phyloP scores from a whole-genome alignment of 352 stramenopile genomes.

The Globisporangium takayamanum region DNA sequence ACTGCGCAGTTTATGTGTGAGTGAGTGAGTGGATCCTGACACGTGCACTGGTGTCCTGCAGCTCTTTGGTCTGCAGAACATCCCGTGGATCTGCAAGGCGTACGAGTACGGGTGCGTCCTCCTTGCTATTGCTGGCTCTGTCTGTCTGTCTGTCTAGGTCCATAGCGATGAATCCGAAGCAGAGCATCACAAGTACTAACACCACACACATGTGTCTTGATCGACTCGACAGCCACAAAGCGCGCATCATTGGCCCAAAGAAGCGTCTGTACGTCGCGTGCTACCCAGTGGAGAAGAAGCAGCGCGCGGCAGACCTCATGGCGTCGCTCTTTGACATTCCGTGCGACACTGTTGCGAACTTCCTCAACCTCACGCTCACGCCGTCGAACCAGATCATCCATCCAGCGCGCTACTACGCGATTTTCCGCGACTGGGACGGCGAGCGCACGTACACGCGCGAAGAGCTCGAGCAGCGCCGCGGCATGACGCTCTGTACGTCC shows the following conservation, averaged over 20 bases:
- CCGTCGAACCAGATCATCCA: conserved; percentile 94
- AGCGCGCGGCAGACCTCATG: conserved; percentile 70
- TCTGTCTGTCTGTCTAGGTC: no score
- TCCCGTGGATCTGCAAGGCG: conserved; percentile 92
- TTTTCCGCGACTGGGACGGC: conserved; percentile 91
- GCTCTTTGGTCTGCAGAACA: conserved; percentile 92
- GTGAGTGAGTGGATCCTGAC: conserved; percentile 3
- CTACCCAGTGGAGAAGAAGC: conserved; percentile 85
- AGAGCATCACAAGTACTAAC: background rate
- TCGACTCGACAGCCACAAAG: conserved; percentile 54
- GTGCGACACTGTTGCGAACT: conserved; percentile 88
- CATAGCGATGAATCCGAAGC: background rate
- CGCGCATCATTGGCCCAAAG: conserved; percentile 88
- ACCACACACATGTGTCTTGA: no score
- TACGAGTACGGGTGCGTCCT: conserved; percentile 68
- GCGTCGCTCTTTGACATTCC: conserved; percentile 90
- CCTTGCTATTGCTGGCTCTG: background rate
- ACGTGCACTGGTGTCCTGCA: conserved; percentile 11
- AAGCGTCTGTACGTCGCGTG: conserved; percentile 87
- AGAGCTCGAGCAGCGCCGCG: conserved; percentile 84
- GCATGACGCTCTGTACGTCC: conserved; percentile 82
- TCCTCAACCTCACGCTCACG: conserved; percentile 91
- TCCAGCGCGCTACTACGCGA: conserved; percentile 88
- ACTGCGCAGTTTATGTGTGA: background rate
- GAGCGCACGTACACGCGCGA: conserved; percentile 77